Base-by-base conservation (phyloP, 2,329 filamentous ascomycete species). In the Fusarium buharicum region DNA sequence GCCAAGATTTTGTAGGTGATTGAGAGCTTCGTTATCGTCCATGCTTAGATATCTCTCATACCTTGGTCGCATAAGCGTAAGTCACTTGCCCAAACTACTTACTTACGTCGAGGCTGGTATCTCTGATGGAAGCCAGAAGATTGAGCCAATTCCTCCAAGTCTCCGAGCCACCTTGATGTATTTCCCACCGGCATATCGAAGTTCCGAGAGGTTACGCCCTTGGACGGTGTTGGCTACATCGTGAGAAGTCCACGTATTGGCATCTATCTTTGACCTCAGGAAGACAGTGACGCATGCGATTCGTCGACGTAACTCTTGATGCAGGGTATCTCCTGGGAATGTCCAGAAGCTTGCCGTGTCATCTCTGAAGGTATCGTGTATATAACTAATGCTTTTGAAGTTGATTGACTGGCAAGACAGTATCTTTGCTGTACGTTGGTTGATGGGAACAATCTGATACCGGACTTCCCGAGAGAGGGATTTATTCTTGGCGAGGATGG, bases 31-130 rank as follows among this genome's bases (percentile, higher is more conserved):
- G 5, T 70, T 70, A 12, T 76, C 74, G 7, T 76, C 74, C 59
- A 75, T 69, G 20, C 72, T 73, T 1, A 76, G 47, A 52, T 76
- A 76, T 30, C 74, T 59, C 43, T 76, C 74, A 10, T 75, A 75
- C 6, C 74, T 74, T 47, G 3, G 5, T 4, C 7, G 12, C 6
- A 4, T 65, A 3, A 66, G 50, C 14, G 6, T 13, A 8, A 8
- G 18, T n/a, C 2, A 20, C 1, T 12, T 4, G n/a, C 4, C 3
- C 14, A 16, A 4, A 3, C 0, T 8, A 17, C 51, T 55, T 8
- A 56, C 73, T 67, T n/a, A 76, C 73, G 74, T 76, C 1, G 74
- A 76, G 10, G 70, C 62, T 0, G 74, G 74, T 1, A 76, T 64
- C 6, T 71, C 69, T 7, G 70, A 14, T 0, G 74, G 74, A 12